Evolutionary conservation across 495 filamentous ascomycete species (phyloP), one percentile per base, ranked within the genome.

Genomic region (Zalerion maritima): DNA sequence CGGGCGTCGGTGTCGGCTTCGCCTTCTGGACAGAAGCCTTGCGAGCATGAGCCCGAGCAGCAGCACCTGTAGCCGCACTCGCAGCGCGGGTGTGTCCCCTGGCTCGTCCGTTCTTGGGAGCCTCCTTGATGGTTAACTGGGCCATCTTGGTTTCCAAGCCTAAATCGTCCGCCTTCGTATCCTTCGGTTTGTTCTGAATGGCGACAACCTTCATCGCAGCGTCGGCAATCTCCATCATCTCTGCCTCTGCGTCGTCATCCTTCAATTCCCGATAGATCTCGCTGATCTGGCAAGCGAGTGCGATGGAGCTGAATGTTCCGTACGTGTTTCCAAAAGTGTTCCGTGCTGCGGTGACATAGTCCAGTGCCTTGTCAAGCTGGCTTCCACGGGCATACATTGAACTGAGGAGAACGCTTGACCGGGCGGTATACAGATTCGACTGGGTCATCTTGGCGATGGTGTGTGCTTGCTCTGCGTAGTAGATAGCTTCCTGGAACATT

Each of bases 401-500:
- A 6, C 73, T 77, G 24, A 80, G 57, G 45, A 73, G 62, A 2
- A 71, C 64, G 10, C 62, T 51, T 14, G 63, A 64, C 17, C 67
- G 50, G 3, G 66, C 57, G 6, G 64, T 40, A 21, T 75, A 69
- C 11, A 67, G 56, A 38, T 69, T 63, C 3, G 82, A 74, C 20
- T 67, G 57, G 6, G 76, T 67, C 8, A 74, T 70, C 24, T 69
- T 62, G 27, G 80, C 83, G 35, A 93, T 71, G 46, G 80, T 82
- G 28, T 79, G 57, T 1, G 82, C 82, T 44, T 92, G 76, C 37
- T 94, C 77, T 5, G 76, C 69, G 41, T 92, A 92, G 50, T 84
- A 89, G n/a, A 87, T 58, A 5, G 86, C 79, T 47, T 96, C 91
- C 28, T 78, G 75, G 40, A 84, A 80, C 49, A 94, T 66, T 25